These are phyloP conservation scores for Dioscorea zingiberensis DNA, from an alignment of 106 monocot genomes.

Conservation along the genomic window DNA sequence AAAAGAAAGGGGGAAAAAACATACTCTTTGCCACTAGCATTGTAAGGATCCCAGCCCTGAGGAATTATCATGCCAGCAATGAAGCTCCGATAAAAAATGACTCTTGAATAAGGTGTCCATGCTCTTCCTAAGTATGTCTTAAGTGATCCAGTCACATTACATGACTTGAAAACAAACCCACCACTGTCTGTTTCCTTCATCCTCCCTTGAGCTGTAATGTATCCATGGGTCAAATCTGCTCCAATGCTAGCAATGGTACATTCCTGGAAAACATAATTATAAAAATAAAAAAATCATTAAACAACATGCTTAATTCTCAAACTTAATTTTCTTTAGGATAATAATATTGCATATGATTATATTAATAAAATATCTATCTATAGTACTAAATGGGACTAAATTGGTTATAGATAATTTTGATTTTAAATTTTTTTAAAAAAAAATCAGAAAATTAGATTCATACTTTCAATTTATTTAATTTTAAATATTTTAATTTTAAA, in stretches of 20 bases:
- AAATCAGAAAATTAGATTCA: too few relatives aligned
- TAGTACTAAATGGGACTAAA: too few relatives aligned
- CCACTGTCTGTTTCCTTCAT: too few relatives aligned
- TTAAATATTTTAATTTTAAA: too few relatives aligned
- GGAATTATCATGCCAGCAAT: neutral
- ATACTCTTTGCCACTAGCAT: neutral
- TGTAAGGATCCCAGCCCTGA: neutral
- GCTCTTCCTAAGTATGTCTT: neutral
- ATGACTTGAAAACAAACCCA: conserved; percentile 2
- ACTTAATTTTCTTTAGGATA: too few relatives aligned
- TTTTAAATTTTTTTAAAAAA: too few relatives aligned
- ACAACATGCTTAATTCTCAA: too few relatives aligned
- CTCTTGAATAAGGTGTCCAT: neutral
- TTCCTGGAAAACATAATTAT: neutral
- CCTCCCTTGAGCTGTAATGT: conserved; percentile 1
- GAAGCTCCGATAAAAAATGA: neutral
- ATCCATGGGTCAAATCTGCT: neutral
- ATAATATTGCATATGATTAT: too few relatives aligned
- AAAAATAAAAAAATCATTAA: neutral
- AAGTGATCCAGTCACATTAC: neutral
- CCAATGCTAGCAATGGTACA: neutral
- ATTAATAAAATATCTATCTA: too few relatives aligned
- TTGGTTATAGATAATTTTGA: too few relatives aligned
- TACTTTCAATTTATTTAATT: too few relatives aligned
- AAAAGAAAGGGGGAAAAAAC: neutral